Conservation (phyloP, 345 rosid genomes). For the Brassica carinata region DNA sequence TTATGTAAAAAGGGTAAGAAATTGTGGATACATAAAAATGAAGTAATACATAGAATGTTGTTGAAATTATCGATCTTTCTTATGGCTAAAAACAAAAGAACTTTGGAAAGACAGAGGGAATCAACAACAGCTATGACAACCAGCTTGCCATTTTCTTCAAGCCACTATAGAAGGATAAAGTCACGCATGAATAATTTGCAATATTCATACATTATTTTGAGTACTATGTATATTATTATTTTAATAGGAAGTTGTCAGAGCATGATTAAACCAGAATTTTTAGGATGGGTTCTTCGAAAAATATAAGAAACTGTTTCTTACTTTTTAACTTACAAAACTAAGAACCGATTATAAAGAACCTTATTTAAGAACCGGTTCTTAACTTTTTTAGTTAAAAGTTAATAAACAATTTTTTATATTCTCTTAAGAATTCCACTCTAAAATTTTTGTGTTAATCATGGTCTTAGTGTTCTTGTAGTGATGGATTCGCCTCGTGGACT, state of each 20-base stretch:
- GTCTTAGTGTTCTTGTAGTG: conserved; percentile 36
- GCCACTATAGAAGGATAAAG: conserved; percentile 32
- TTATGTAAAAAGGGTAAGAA: background rate
- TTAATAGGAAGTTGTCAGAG: conserved; percentile 18
- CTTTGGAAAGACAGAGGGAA: conserved; percentile 44
- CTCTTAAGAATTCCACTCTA: too few species aligned
- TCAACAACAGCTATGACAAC: conserved; percentile 48
- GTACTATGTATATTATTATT: conserved; percentile 9
- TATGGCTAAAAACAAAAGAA: conserved; percentile 33
- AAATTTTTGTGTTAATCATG: too few species aligned
- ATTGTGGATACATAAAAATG: background rate
- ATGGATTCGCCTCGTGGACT: conserved; percentile 39
- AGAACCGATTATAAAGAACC: too few species aligned
- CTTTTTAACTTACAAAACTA: too few species aligned
- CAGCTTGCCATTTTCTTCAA: conserved; percentile 38
- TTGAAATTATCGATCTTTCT: background rate
- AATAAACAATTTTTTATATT: too few species aligned
- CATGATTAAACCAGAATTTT: too few species aligned
- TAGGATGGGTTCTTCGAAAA: too few species aligned
- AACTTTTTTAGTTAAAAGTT: too few species aligned
- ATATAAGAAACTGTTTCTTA: too few species aligned
- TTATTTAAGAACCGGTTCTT: too few species aligned
- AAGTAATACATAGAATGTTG: background rate
- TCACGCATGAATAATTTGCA: conserved; percentile 18
- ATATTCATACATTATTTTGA: background rate